These are phyloP conservation scores for Bathelium albidoporum DNA, from an alignment of 495 filamentous ascomycete species.

Conservation along the genomic window DNA sequence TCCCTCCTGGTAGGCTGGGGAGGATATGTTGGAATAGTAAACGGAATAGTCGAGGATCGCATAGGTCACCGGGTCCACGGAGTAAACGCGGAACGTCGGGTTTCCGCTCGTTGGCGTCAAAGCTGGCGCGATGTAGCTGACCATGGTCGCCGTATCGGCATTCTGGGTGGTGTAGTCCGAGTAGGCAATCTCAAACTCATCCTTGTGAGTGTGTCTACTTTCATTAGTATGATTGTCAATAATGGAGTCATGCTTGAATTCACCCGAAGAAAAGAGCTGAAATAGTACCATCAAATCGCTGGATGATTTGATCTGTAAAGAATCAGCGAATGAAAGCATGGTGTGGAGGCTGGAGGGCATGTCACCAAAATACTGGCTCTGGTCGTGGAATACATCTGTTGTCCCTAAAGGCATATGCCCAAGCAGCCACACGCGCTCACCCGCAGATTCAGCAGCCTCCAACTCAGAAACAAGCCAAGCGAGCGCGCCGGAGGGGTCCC, in stretches of 20 bases:
- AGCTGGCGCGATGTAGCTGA: conserved; percentile 43
- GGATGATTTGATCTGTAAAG: conserved; percentile 45
- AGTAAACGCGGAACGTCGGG: conserved; percentile 48
- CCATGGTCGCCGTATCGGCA: conserved; percentile 33
- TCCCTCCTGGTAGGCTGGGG: conserved; percentile 31
- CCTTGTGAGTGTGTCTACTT: conserved; percentile 45
- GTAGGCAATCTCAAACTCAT: conserved; percentile 47
- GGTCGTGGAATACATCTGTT: conserved; percentile 7
- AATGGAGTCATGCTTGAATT: conserved; percentile 8
- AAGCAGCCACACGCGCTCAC: conserved; percentile 4
- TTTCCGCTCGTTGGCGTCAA: conserved; percentile 44
- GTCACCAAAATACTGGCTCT: neutral
- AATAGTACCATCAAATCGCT: conserved; percentile 43
- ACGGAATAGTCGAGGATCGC: conserved; percentile 42
- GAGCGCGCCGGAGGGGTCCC: conserved; percentile 5
- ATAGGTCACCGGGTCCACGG: conserved; percentile 45
- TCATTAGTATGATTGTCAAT: neutral
- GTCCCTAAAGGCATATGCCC: conserved; percentile 9
- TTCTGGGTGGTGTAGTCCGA: conserved; percentile 32
- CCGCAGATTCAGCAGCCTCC: conserved; percentile 3
- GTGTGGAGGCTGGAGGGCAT: neutral
- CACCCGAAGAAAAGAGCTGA: conserved; percentile 43
- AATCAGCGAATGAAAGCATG: neutral
- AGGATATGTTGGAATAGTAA: conserved; percentile 43
- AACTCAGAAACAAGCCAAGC: conserved; percentile 6